phyloP scores from a whole-genome alignment of 2,329 filamentous ascomycete genomes.

The Tolypocladium pustulatum region DNA sequence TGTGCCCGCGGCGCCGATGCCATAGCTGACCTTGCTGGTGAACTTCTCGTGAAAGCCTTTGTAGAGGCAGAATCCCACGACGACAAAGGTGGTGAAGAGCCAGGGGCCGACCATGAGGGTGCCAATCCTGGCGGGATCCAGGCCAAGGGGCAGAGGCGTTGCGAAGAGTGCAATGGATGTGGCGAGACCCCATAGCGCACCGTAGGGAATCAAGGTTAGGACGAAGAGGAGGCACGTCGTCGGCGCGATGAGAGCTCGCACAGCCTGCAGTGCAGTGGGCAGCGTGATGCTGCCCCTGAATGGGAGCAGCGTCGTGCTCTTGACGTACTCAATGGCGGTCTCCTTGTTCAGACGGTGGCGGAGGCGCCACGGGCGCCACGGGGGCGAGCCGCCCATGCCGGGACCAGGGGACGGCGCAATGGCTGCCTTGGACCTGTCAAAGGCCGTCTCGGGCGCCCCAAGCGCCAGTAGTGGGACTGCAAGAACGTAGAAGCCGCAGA shows the following conservation, averaged over 20 bases:
- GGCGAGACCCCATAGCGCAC: constrained; percentile 35
- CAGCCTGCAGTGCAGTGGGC: constrained; percentile 29
- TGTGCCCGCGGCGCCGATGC: constrained; percentile 24
- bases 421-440: constrained; percentile 26
- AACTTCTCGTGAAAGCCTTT: constrained; percentile 19
- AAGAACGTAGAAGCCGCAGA: constrained; percentile 35
- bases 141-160: constrained; percentile 29
- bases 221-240: constrained; percentile 36
- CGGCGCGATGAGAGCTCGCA: constrained; percentile 37
- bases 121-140: constrained; percentile 29
- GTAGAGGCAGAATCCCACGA: constrained; percentile 21
- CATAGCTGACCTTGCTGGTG: constrained; percentile 19
- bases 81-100: constrained; percentile 24
- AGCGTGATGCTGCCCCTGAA: constrained; percentile 22
- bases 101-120: constrained; percentile 34
- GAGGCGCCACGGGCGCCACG: constrained; percentile 12
- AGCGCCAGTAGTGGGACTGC: constrained; percentile 37
- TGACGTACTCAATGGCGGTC: constrained; percentile 24
- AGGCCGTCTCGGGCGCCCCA: constrained; percentile 41
- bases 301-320: constrained; percentile 26
- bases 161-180: constrained; percentile 37
- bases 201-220: constrained; percentile 32
- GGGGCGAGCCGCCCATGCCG: constrained; percentile 6
- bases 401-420: constrained; percentile 7
- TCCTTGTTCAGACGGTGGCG: constrained; percentile 20